Evolutionary conservation across 2,329 filamentous ascomycete genomes (phyloP).

Genomic region (Alternaria infectoria): DNA sequence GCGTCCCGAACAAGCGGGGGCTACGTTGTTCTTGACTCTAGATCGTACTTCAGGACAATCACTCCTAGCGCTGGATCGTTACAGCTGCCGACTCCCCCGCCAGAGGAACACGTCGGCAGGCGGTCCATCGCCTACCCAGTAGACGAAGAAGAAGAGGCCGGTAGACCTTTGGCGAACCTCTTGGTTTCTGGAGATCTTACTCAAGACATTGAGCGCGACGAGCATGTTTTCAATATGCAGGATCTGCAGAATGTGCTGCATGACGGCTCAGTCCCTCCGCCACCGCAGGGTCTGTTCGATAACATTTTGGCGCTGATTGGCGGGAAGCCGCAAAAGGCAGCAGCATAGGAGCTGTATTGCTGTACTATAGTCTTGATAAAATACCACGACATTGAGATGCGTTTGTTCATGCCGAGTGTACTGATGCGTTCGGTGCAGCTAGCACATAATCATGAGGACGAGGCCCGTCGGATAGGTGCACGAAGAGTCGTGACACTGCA

Average conservation of each 20-base stretch:
- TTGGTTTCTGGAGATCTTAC: slow-evolving; percentile 14
- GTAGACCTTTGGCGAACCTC: not conserved
- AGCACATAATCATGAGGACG: no score
- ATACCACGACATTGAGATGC: not conserved
- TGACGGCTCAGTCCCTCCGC: slow-evolving; percentile 18
- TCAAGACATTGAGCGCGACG: slow-evolving; percentile 18
- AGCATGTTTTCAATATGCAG: slow-evolving; percentile 21
- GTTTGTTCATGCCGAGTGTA: not conserved
- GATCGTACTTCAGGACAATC: slow-evolving; percentile 69
- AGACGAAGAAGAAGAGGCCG: slow-evolving; percentile 13
- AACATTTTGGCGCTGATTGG: slow-evolving; percentile 23
- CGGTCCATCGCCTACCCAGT: slow-evolving; percentile 12
- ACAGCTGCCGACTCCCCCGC: slow-evolving; percentile 40
- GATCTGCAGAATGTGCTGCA: slow-evolving; percentile 26
- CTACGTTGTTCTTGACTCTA: slow-evolving; percentile 77
- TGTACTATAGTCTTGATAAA: not conserved
- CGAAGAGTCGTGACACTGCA: not conserved
- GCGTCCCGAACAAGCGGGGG: slow-evolving; percentile 70
- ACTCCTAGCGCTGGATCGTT: slow-evolving; percentile 34
- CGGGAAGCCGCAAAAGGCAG: slow-evolving; percentile 16
- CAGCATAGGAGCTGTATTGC: slow-evolving; percentile 9
- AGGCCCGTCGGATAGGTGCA: not conserved
- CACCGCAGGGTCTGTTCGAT: slow-evolving; percentile 23
- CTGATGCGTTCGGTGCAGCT: not conserved
- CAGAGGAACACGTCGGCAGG: slow-evolving; percentile 43